Evolutionary conservation across 164 flowering plant genomes (phyloP).

Genomic region (Buxus sempervirens): DNA sequence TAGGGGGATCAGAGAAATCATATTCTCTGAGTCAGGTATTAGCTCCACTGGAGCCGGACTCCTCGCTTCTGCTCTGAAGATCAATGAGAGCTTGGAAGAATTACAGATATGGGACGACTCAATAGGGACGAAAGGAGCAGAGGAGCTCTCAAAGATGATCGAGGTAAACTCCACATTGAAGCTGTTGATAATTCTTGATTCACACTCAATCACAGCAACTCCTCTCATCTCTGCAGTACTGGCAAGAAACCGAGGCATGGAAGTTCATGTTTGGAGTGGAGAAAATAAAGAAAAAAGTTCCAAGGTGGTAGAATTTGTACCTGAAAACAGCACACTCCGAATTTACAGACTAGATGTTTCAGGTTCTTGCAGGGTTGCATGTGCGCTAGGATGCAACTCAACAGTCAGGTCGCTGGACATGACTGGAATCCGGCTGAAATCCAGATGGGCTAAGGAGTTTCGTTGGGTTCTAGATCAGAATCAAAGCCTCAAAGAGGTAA

Average conservation of each 20-base stretch:
- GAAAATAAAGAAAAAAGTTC: constrained; percentile 44
- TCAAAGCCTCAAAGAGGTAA: constrained; percentile 58
- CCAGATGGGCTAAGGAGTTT: constrained; percentile 88
- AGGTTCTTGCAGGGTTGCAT: constrained; percentile 72
- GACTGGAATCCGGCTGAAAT: constrained; percentile 74
- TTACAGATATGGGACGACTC: constrained; percentile 97
- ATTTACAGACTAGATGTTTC: constrained; percentile 57
- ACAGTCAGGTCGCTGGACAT: constrained; percentile 77
- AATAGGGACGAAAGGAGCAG: constrained; percentile 82
- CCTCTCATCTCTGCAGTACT: constrained; percentile 86
- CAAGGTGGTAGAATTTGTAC: constrained; percentile 83
- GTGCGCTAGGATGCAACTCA: constrained; percentile 70
- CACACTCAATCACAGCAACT: constrained; percentile 53
- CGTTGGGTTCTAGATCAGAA: constrained; percentile 81
- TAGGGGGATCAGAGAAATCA: constrained; percentile 50
- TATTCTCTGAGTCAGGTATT: constrained; percentile 62
- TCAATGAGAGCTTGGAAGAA: constrained; percentile 72
- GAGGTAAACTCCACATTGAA: constrained; percentile 75
- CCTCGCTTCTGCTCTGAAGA: constrained; percentile 64
- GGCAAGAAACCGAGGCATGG: constrained; percentile 71
- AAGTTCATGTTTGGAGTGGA: constrained; percentile 86
- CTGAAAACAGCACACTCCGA: constrained; percentile 59
- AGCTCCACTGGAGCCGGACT: constrained; percentile 60
- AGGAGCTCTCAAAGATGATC: constrained; percentile 89
- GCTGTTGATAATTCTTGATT: constrained; percentile 70